These are phyloP conservation scores for Hyaloscypha hepaticicola DNA, from an alignment of 495 filamentous ascomycete genomes.

Conservation along the genomic window DNA sequence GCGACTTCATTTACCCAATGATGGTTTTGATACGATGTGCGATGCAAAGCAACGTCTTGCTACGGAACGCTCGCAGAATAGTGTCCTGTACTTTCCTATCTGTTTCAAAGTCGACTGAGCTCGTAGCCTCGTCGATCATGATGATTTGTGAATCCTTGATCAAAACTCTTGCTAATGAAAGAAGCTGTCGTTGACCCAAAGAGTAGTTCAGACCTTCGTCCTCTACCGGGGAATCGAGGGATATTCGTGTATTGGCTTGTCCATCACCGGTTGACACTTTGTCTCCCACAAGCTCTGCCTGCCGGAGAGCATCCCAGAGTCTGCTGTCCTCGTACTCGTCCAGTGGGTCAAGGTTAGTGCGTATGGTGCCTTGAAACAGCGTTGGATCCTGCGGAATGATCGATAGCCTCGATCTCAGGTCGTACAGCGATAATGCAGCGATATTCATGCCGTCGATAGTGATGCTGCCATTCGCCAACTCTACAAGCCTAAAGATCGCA, in stretches of 20 bases:
- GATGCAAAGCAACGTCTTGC: conserved; percentile 86
- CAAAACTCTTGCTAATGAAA: conserved; percentile 13
- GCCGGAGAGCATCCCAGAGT: conserved; percentile 27
- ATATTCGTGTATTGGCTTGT: no score
- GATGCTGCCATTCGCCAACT: conserved; percentile 74
- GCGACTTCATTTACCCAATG: no score
- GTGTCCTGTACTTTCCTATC: conserved; percentile 89
- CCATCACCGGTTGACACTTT: background rate
- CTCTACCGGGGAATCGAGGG: conserved; percentile 63
- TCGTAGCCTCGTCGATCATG: conserved; percentile 41
- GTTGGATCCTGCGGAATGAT: conserved; percentile 44
- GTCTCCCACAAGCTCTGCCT: conserved; percentile 57
- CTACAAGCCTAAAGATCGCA: conserved; percentile 81
- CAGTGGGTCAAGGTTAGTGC: conserved; percentile 27
- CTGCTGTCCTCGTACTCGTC: background rate
- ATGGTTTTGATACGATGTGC: conserved; percentile 90
- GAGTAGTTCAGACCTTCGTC: conserved; percentile 45
- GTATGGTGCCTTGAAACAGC: conserved; percentile 36
- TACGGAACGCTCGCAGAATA: conserved; percentile 77
- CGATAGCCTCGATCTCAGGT: conserved; percentile 78
- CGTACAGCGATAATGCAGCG: conserved; percentile 70
- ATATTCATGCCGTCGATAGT: conserved; percentile 86
- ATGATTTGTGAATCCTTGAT: conserved; percentile 68
- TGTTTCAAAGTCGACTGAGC: conserved; percentile 80
- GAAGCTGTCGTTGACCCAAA: conserved; percentile 19